Percentiles rank a stretch among this genome's conserved stretches.
Evolutionary conservation across 2,329 filamentous ascomycete genomes (phyloP).

Genomic region (Fusarium chaquense): DNA sequence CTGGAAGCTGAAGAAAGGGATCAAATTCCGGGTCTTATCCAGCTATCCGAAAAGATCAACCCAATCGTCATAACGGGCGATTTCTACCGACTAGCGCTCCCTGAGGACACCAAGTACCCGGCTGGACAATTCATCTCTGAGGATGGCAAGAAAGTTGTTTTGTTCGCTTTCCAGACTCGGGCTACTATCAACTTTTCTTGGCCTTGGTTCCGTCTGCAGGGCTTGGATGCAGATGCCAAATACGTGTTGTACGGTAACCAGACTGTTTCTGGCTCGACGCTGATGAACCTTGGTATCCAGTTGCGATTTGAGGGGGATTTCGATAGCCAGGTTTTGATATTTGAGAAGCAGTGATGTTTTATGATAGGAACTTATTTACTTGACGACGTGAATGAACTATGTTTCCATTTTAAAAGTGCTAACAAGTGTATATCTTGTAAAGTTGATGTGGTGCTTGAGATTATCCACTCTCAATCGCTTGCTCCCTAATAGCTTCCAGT

Average conservation of each 20-base stretch:
- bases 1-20: constrained; percentile 63
- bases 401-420: no score
- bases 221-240: constrained; percentile 64
- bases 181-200: constrained; percentile 63
- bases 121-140: constrained; percentile 69
- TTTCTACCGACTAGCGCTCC: constrained; percentile 69
- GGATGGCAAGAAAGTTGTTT: constrained; percentile 61
- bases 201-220: constrained; percentile 67
- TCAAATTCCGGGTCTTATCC: constrained; percentile 66
- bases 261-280: constrained; percentile 67
- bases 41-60: constrained; percentile 66
- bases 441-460: neutral
- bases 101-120: constrained; percentile 71
- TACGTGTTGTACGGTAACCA: constrained; percentile 66
- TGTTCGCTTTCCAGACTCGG: constrained; percentile 72
- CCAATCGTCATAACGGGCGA: constrained; percentile 70
- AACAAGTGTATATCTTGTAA: neutral
- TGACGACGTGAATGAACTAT: neutral
- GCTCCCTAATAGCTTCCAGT: neutral
- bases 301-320: constrained; percentile 65
- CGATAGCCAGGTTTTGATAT: constrained; percentile 67
- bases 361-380: no score
- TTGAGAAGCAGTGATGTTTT: constrained; percentile 56
- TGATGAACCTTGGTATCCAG: constrained; percentile 73
- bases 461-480: neutral